A percentile compares a stretch with the other conserved stretches of the same genome.
These are phyloP conservation scores for Thelonectria discophora DNA, from an alignment of 2,329 filamentous ascomycete genomes.

Conservation along the genomic window DNA sequence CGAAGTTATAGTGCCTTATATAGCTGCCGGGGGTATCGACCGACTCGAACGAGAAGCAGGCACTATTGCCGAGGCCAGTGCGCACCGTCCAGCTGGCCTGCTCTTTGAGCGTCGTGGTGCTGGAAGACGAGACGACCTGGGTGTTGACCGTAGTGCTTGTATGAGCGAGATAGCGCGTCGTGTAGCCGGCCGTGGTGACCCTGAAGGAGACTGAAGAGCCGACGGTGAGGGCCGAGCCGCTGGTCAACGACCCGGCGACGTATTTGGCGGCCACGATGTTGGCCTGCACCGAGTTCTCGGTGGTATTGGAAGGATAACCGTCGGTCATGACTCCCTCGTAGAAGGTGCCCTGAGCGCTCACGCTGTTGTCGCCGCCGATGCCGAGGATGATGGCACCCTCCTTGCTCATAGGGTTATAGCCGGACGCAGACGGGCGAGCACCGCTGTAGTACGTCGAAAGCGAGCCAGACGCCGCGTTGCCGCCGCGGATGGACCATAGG, in stretches of 20 bases:
- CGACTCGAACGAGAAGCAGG: conserved; percentile 69
- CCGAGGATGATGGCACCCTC: conserved; percentile 74
- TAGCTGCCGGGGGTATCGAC: conserved; percentile 65
- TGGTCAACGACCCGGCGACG: conserved; percentile 55
- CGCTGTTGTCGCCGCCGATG: conserved; percentile 74
- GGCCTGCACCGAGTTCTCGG: conserved; percentile 66
- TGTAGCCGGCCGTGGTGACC: conserved; percentile 63
- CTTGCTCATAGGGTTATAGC: conserved; percentile 68
- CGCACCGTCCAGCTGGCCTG: conserved; percentile 63
- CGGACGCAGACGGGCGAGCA: conserved; percentile 54
- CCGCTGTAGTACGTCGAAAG: conserved; percentile 69
- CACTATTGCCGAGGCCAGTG: conserved; percentile 63
- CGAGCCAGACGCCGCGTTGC: conserved; percentile 61
- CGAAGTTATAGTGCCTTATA: conserved; percentile 65
- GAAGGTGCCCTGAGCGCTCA: conserved; percentile 67
- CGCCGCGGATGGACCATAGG: conserved; percentile 68
- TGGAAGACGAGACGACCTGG: conserved; percentile 62
- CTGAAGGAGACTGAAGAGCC: conserved; percentile 63
- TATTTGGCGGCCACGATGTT: conserved; percentile 69
- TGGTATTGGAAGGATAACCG: conserved; percentile 67
- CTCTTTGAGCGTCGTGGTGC: conserved; percentile 58
- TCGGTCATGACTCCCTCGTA: conserved; percentile 73
- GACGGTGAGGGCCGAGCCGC: conserved; percentile 56
- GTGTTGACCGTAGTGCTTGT: conserved; percentile 60
- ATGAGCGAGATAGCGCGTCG: conserved; percentile 64